A percentile compares a stretch with the other conserved stretches of the same genome.
These are phyloP conservation scores for Phyllosticta ampelicida DNA, from an alignment of 2,329 filamentous ascomycete genomes.

Conservation along the genomic window DNA sequence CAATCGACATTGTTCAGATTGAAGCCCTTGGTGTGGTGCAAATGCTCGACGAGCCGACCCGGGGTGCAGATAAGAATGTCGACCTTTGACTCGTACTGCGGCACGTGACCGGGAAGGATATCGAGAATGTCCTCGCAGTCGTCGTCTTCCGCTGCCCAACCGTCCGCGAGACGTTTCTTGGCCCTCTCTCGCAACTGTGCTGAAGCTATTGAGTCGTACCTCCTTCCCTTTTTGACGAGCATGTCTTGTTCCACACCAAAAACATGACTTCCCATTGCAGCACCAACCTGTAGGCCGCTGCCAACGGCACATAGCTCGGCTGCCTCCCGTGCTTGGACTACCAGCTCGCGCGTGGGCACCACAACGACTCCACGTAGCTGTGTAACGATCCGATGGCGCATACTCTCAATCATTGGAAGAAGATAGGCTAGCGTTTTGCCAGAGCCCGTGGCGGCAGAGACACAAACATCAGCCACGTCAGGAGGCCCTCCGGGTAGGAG, in stretches of 20 bases:
- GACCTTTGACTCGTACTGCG: constrained; percentile 57
- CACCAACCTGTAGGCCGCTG: constrained; percentile 66
- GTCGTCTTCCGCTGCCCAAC: constrained; percentile 2
- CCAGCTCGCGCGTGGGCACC: constrained; percentile 81
- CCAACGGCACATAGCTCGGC: constrained; percentile 57
- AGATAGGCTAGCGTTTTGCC: constrained; percentile 92
- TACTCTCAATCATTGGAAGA: constrained; percentile 68
- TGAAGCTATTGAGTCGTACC: constrained; percentile 56
- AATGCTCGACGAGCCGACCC: constrained; percentile 82
- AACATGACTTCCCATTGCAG: constrained; percentile 70
- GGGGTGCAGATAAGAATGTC: constrained; percentile 89
- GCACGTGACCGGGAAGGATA: constrained; percentile 51
- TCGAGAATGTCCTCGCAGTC: constrained; percentile 22
- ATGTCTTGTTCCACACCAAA: constrained; percentile 54
- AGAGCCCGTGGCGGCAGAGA: constrained; percentile 88
- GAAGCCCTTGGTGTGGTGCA: constrained; percentile 75
- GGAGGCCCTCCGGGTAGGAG: constrained; percentile 55
- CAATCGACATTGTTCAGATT: constrained; percentile 67
- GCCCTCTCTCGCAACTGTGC: constrained; percentile 34
- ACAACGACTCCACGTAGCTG: constrained; percentile 71
- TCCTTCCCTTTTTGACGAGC: constrained; percentile 46
- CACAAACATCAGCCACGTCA: constrained; percentile 66
- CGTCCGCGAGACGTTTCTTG: constrained; percentile 23
- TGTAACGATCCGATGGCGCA: constrained; percentile 55
- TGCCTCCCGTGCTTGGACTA: constrained; percentile 71